These are phyloP conservation scores for Chrysopogon serrulatus DNA, from an alignment of 176 grass and related monocot genomes.

Conservation along the genomic window DNA sequence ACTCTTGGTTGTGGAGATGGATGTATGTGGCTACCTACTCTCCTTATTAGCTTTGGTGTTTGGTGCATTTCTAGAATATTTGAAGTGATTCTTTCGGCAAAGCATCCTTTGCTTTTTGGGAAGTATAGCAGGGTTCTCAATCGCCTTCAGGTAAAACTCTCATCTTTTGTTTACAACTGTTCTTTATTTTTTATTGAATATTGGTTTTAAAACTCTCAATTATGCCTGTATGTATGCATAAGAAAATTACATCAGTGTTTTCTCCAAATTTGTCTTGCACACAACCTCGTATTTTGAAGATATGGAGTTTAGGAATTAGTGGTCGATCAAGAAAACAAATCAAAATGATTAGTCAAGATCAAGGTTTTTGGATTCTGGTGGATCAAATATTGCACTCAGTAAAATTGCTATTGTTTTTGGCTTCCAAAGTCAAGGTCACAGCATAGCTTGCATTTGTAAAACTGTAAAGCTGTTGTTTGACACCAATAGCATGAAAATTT, in stretches of 20 bases:
- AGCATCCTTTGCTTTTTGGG: conserved; percentile 19
- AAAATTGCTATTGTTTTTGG: not conserved
- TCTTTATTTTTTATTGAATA: not conserved
- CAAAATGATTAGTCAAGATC: not conserved
- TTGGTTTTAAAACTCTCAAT: not conserved
- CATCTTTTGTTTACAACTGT: not conserved
- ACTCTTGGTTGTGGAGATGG: conserved; percentile 28
- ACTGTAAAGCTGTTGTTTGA: not conserved
- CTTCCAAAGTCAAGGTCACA: not conserved
- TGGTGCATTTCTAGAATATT: conserved; percentile 38
- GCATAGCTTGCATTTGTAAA: not conserved
- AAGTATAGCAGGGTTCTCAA: conserved; percentile 48
- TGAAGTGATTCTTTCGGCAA: conserved; percentile 11
- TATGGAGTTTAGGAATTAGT: not conserved
- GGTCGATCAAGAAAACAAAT: not conserved
- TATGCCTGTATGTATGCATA: not conserved
- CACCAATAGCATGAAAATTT: not conserved
- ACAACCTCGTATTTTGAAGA: not conserved
- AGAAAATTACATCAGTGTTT: not conserved
- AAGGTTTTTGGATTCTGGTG: not conserved
- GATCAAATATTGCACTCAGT: not conserved
- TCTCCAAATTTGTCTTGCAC: not conserved
- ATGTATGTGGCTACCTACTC: conserved; percentile 22
- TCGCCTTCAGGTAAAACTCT: conserved; percentile 44
- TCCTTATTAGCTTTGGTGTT: conserved; percentile 44